Evolutionary conservation across 2,329 filamentous ascomycete species (phyloP), one percentile per base, ranked within the genome.

Genomic region (Claviceps fusiformis): DNA sequence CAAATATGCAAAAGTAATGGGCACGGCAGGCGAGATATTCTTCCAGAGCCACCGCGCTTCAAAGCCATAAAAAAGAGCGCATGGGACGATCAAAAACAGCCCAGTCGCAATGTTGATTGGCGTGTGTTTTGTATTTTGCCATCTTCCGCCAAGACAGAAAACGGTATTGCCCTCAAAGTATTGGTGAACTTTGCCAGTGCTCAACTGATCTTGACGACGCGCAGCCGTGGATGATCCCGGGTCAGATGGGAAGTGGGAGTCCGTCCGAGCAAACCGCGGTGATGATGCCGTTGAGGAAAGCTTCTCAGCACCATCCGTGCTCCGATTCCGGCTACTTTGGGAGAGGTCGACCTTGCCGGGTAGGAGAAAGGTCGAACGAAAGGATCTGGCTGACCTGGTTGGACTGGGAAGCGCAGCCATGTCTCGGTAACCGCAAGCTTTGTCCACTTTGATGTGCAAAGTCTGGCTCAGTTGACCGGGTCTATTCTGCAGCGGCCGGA

Each of bases 111-210:
- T 79, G 63, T 96, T 97, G 66, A 98, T 83, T 1, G 93, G 93
- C 59, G 85, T 81, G 62, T 95, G 87, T 62, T 83, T 82, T 41
- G 93, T 86, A 69, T 97, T 96, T 65, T 96, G 89, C 57, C 93
- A 76, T 57, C 93, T 81, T 8, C 93, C 93, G 39, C 88, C 86
- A 57, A 88, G 77, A 68, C 84, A 95, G 66, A 98, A 98, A 29
- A 90, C 75, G 0, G 89, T 95, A 65, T 97, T 98, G 49, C 93
- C 93, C 48, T 88, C 81, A 64, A 96, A 97, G 68, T 95, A 95
- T 67, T 97, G 82, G 70, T 92, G 87, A 63, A 96, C 95, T 60
- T 79, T 85, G 53, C 65, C 64, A 83, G 55, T 80, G 65, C 56
- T 57, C 41, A 75, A 69, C n/a, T 45, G 31, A 10, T 45, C 45